These are phyloP conservation scores for Pontederia crassipes DNA, from an alignment of 176 grass and related monocot genomes.

Conservation along the genomic window DNA sequence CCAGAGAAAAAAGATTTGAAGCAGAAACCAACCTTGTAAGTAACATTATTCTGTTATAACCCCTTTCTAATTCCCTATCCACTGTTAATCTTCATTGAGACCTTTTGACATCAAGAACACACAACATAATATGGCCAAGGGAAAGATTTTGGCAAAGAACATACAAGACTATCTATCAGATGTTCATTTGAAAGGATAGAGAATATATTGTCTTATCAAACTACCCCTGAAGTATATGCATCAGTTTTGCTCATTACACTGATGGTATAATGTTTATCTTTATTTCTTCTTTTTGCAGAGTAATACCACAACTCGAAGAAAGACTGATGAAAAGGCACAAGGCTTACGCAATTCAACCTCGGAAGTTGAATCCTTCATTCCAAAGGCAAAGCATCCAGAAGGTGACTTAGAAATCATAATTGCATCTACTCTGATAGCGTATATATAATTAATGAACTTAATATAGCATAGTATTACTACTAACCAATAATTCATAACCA, in stretches of 20 bases:
- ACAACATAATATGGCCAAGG: no score
- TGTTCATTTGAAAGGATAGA: no score
- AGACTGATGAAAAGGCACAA: slow-evolving; percentile 13
- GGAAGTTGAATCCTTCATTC: slow-evolving; percentile 14
- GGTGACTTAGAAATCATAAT: slow-evolving; percentile 22
- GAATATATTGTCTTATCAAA: background rate
- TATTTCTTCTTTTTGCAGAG: slow-evolving; percentile 22
- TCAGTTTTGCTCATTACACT: background rate
- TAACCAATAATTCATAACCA: no score
- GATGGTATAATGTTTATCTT: background rate
- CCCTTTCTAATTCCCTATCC: no score
- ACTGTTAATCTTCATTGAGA: no score
- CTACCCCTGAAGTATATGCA: background rate
- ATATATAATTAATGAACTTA: background rate
- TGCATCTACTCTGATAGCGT: no score
- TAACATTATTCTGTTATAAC: no score
- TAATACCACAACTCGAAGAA: background rate
- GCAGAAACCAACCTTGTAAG: background rate
- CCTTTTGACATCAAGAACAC: no score
- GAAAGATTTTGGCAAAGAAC: no score
- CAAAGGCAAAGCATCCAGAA: slow-evolving; percentile 13
- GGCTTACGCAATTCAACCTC: slow-evolving; percentile 4
- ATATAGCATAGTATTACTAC: no score
- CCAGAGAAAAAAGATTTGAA: background rate
- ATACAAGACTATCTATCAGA: no score